Evolutionary conservation across 176 grass and related monocot species (phyloP), one percentile per base, ranked within the genome.

Genomic region (Phragmites australis): DNA sequence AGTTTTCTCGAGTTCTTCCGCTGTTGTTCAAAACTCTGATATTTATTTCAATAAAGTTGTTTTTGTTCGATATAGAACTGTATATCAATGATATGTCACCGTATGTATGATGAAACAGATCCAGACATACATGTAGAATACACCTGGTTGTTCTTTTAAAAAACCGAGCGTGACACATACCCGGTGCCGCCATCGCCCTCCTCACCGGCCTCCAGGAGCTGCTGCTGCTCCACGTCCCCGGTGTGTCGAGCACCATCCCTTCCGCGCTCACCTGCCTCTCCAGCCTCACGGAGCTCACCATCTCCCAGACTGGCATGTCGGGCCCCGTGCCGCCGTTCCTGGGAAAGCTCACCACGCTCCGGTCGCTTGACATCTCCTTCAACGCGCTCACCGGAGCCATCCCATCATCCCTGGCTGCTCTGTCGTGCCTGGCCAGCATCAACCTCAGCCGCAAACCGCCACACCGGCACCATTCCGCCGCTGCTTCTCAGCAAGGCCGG

Each of bases 391-490:
- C 75, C 39, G 87, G 80, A 75, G 40, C 75, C 43, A 92, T 92
- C 56, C 89, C 89, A 0, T 18, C 72, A 1, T 83, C 89, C 13
- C 78, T 85, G 16, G 56, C 44, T 17, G 25, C 37, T 3, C 60
- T 77, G 25, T 61, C 73, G 3, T 30, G 11, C 30, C 61, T 92
- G 0, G 0, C 15, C 25, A 30, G 12, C 69, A 65, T 93, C 18
- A n/a, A 86, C 80, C 68, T 93, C 51, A 77, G 74, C 75, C 90
- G 75, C 39, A 93, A 93, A 93, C 79, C 69, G 52, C 4, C 83
- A 89, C 61, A 83, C 83, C 6, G 87, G 90, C 9, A 1, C 21
- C n/a, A 54, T 92, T 16, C 87, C 90, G 16, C 65, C 51, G 6
- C 25, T 53, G 27, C 70, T 92, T 17, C 54, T 77, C 40, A 23